Percentiles rank a stretch among this genome's conserved stretches.
phyloP scores from a whole-genome alignment of 768 basidiomycete genomes.

The Neoboletus subvelutipes region DNA sequence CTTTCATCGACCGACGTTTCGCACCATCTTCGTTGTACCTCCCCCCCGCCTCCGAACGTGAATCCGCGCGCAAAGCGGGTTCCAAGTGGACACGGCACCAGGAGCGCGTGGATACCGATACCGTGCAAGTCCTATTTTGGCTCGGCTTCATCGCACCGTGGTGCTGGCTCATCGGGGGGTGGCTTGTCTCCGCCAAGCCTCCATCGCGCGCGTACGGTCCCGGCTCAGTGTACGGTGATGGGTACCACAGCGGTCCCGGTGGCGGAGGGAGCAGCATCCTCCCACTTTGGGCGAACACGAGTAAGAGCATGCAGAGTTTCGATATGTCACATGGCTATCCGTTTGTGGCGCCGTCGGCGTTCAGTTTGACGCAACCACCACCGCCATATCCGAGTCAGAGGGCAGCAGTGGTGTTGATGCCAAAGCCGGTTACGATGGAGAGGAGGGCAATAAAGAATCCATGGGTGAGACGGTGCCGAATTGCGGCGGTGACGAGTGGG shows the following conservation, averaged over 20 bases:
- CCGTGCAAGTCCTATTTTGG: slow-evolving; percentile 69
- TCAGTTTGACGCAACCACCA: slow-evolving; percentile 31
- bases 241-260: slow-evolving; percentile 36
- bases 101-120: slow-evolving; percentile 30
- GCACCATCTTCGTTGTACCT: slow-evolving; percentile 41
- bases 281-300: slow-evolving; percentile 37
- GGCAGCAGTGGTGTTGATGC: slow-evolving; percentile 17
- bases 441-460: slow-evolving; percentile 26
- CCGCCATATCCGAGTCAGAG: slow-evolving; percentile 24
- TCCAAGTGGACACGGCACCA: slow-evolving; percentile 11
- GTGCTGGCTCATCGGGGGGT: slow-evolving; percentile 77
- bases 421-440: slow-evolving; percentile 14
- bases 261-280: slow-evolving; percentile 38
- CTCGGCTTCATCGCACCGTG: slow-evolving; percentile 69
- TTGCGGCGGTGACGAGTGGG: slow-evolving; percentile 60
- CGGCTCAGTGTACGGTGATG: not conserved
- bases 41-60: slow-evolving; percentile 35
- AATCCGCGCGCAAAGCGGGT: slow-evolving; percentile 22
- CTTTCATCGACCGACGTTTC: slow-evolving; percentile 53
- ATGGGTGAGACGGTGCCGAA: slow-evolving; percentile 50
- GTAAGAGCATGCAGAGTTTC: slow-evolving; percentile 41
- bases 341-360: slow-evolving; percentile 52
- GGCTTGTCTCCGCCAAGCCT: slow-evolving; percentile 45
- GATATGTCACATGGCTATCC: slow-evolving; percentile 54
- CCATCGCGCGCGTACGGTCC: slow-evolving; percentile 14